Percentiles rank a stretch among this genome's conserved stretches.
phyloP scores from a whole-genome alignment of 2,329 filamentous ascomycete species.

The Hypoxylon sp. region DNA sequence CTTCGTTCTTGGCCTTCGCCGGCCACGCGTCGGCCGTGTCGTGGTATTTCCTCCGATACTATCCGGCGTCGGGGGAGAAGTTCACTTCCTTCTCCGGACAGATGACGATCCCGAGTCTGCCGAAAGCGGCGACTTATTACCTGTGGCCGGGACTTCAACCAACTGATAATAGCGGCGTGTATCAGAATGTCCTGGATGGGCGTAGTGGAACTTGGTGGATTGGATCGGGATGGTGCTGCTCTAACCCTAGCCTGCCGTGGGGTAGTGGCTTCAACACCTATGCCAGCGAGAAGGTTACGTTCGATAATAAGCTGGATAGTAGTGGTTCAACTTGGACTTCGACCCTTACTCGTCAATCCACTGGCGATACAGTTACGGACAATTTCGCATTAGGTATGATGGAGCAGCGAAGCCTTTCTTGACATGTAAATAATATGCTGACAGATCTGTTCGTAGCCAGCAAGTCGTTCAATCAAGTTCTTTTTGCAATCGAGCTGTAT shows the following conservation, averaged over 20 bases:
- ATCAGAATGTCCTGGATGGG: conserved; percentile 54
- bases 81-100: conserved; percentile 47
- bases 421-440: neutral
- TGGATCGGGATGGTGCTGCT: conserved; percentile 53
- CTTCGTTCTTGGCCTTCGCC: conserved; percentile 40
- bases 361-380: conserved; percentile 44
- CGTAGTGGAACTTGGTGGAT: conserved; percentile 53
- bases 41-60: conserved; percentile 49
- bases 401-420: neutral
- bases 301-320: conserved; percentile 43
- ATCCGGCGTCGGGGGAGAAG: conserved; percentile 46
- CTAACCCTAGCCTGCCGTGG: conserved; percentile 51
- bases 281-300: conserved; percentile 46
- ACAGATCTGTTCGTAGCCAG: conserved; percentile 29
- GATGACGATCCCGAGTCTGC: conserved; percentile 44
- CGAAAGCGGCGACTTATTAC: conserved; percentile 50
- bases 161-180: conserved; percentile 51
- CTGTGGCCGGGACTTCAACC: conserved; percentile 54
- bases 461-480: conserved; percentile 53
- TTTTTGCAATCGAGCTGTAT: conserved; percentile 53
- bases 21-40: conserved; percentile 43
- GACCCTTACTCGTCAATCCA: conserved; percentile 44
- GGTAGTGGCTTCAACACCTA: conserved; percentile 52
- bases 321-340: conserved; percentile 47
- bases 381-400: conserved; percentile 47